Evolutionary conservation across 176 grass and related monocot genomes (phyloP), one percentile per base, ranked within the genome.

Genomic region (Elaeis guineensis): DNA sequence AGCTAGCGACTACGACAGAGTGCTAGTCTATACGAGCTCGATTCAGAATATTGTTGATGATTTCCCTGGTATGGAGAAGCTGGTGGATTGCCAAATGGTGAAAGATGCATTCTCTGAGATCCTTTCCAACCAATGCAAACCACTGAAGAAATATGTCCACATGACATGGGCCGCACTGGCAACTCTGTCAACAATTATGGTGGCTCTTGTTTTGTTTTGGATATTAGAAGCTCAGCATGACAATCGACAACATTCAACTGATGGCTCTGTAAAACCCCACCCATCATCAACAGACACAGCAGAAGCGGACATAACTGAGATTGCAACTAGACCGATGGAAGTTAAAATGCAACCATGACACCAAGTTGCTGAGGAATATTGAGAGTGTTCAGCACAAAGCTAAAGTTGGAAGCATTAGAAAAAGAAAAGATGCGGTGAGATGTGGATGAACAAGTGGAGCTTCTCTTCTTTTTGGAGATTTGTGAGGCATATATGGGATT

Each of bases 21-120:
- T 92, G 72, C 65, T 79, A 73, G 79, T 83, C 6, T 98, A 89
- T 70, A 86, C 92, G 54, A 88, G 71, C 69, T 88, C 87, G 19
- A 76, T 98, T 65, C 93, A 98, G 85, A 79, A 85, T 63, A 70
- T 98, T 59, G 55, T 98, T 5, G 73, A 98, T 75, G 80, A 80
- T 80, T 98, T 89, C 63, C 93, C 93, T 20, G 78, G 73, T n/a
- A 86, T 85, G 66, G 73, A 98, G 73, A 78, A 84, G 25, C 75
- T 98, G 44, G 78, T 85, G 26, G 75, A 71, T 62, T 98, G 93
- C 54, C 72, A 85, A 39, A 52, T 92, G 19, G 84, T 98, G 5
- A 79, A 80, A 72, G 76, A 81, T 51, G 83, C 81, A 7, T 89
- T 98, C 79, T 78, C 87, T 22, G 78, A 85, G 51, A 89, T 98